Percentiles rank a stretch among this genome's conserved stretches.
These are phyloP conservation scores for Microbotryomycetes sp. DNA, from an alignment of 1,284 basidiomycete genomes.

Conservation along the genomic window DNA sequence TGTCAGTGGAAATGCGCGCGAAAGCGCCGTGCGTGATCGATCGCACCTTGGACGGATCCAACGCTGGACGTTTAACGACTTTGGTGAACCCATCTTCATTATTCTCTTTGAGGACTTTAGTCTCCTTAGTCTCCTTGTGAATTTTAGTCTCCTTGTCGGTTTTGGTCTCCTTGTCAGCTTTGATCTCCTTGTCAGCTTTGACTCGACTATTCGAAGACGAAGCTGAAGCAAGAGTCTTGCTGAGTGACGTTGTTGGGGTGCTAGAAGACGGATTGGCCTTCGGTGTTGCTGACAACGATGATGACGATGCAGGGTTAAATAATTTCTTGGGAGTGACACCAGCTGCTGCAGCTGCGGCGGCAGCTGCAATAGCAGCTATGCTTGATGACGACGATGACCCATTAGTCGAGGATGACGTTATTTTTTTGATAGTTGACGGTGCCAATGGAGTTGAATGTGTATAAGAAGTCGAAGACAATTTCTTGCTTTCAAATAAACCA, in stretches of 20 bases:
- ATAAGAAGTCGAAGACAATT: not conserved
- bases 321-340: not conserved
- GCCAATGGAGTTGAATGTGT: not conserved
- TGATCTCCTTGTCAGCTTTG: too few relatives aligned
- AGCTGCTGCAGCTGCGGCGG: too few relatives aligned
- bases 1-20: not conserved
- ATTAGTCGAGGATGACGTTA: not conserved
- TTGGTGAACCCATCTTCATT: not conserved
- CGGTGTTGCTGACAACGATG: conserved; percentile 1
- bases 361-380: not conserved
- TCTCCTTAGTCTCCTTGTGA: not conserved
- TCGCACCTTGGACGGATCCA: conserved; percentile 27
- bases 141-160: too few relatives aligned
- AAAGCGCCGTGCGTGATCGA: not conserved
- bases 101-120: not conserved
- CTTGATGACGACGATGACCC: too few relatives aligned
- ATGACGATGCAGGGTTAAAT: not conserved
- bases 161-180: too few relatives aligned
- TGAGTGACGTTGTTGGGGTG: not conserved
- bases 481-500: conserved; percentile 23
- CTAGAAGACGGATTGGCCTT: not conserved
- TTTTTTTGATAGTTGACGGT: not conserved
- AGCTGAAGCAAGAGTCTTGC: not conserved
- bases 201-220: not conserved
- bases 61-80: conserved; percentile 2